A percentile compares a stretch with the other conserved stretches of the same genome.
Evolutionary conservation across 2,329 filamentous ascomycete species (phyloP).

Genomic region (Coccinonectria pachysandricola): DNA sequence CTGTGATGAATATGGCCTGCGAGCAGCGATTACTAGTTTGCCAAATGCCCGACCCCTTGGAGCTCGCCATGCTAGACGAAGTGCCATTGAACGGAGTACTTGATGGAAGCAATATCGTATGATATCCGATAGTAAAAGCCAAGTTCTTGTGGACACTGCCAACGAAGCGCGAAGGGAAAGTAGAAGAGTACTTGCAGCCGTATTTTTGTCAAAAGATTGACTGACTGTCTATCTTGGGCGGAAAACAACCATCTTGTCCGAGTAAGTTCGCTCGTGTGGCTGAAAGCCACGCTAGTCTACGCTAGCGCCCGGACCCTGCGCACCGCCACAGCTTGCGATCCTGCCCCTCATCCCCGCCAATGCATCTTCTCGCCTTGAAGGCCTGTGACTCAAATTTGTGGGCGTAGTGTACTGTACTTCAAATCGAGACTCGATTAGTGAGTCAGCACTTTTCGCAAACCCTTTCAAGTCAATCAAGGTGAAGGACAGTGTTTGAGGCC

Average conservation of each 20-base stretch:
- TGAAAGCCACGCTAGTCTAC: constrained; percentile 9
- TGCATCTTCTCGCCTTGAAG: constrained; percentile 6
- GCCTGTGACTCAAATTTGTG: constrained; percentile 18
- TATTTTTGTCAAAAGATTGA: too few species aligned
- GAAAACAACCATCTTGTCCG: constrained; percentile 3
- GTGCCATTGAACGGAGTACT: too few species aligned
- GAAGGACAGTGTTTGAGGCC: constrained; percentile 23
- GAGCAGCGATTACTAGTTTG: constrained; percentile 6
- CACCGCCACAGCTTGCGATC: constrained; percentile 8
- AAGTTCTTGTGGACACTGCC: too few species aligned
- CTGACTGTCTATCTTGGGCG: constrained; percentile 1
- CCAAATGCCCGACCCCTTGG: constrained; percentile 11
- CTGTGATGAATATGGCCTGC: constrained; percentile 12
- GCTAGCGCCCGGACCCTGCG: constrained; percentile 1
- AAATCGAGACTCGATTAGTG: constrained; percentile 12
- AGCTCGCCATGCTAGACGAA: constrained; percentile 9
- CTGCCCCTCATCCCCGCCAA: constrained; percentile 13
- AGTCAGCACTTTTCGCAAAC: constrained; percentile 9
- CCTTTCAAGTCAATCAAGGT: constrained; percentile 13
- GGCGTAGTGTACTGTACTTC: constrained; percentile 7
- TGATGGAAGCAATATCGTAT: too few species aligned
- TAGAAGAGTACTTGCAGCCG: too few species aligned
- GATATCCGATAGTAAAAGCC: too few species aligned
- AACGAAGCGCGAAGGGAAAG: too few species aligned
- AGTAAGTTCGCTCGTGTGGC: constrained; percentile 6